These are phyloP conservation scores for Papiliotrema fonsecae DNA, from an alignment of 1,284 basidiomycete genomes.

Conservation along the genomic window DNA sequence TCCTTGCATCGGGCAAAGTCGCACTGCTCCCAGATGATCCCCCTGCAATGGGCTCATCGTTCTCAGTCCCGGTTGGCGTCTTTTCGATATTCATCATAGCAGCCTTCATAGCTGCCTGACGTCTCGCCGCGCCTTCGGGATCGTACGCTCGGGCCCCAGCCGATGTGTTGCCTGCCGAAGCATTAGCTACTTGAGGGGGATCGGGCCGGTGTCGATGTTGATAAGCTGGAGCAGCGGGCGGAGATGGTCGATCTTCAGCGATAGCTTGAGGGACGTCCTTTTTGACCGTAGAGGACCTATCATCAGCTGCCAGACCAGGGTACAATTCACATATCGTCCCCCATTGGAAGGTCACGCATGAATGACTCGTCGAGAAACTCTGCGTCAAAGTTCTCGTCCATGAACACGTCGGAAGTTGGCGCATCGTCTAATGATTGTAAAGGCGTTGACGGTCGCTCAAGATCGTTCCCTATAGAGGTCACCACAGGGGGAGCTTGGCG, in stretches of 20 bases:
- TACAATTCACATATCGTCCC: background rate
- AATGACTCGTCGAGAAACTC: slow-evolving; percentile 33
- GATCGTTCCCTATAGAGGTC: background rate
- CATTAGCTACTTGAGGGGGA: slow-evolving; percentile 5
- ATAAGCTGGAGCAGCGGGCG: slow-evolving; percentile 18
- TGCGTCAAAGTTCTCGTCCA: slow-evolving; percentile 32
- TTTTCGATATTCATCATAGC: background rate
- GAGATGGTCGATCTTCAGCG: background rate
- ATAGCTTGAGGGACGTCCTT: background rate
- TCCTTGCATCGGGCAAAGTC: slow-evolving; percentile 2
- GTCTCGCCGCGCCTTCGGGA: background rate
- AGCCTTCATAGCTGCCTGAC: background rate
- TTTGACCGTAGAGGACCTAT: background rate
- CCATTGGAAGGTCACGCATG: slow-evolving; percentile 7
- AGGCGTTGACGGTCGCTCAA: slow-evolving; percentile 21
- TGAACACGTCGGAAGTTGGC: slow-evolving; percentile 9
- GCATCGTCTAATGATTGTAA: slow-evolving; percentile 25
- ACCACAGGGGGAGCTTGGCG: slow-evolving; percentile 3
- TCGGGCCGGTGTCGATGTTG: slow-evolving; percentile 42
- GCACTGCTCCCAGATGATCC: slow-evolving; percentile 4
- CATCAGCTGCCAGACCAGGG: background rate
- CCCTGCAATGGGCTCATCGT: background rate
- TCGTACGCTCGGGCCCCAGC: background rate
- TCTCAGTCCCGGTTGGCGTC: background rate
- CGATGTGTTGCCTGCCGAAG: background rate